Evolutionary conservation across 345 rosid genomes (phyloP).

Genomic region (Corchorus capsularis): DNA sequence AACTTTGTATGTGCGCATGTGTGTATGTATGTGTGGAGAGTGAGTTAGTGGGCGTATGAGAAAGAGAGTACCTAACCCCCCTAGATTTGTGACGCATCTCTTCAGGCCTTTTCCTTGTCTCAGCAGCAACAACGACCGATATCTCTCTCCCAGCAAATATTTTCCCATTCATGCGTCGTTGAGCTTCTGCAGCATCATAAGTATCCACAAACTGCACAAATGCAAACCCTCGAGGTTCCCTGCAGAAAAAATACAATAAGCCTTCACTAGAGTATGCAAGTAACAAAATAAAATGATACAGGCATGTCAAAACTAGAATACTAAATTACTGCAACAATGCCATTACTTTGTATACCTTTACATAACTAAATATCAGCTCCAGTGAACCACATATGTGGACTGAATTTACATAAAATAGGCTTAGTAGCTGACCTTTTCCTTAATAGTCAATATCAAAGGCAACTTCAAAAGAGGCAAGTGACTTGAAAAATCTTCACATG

Average conservation of each 20-base stretch:
- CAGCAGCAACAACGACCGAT: conserved; percentile 88
- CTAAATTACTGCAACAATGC: conserved; percentile 29
- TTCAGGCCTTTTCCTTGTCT: conserved; percentile 94
- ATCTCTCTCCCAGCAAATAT: conserved; percentile 86
- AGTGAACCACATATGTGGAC: conserved; percentile 41
- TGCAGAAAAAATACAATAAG: conserved; percentile 33
- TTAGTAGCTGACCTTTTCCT: conserved; percentile 61
- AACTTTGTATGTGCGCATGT: neutral
- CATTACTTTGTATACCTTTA: conserved; percentile 37
- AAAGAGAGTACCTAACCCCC: conserved; percentile 49
- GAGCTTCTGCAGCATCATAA: conserved; percentile 87
- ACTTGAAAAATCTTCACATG: conserved; percentile 66
- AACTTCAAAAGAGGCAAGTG: conserved; percentile 78
- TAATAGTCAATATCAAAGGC: conserved; percentile 64
- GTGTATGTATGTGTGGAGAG: neutral
- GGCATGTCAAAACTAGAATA: conserved; percentile 21
- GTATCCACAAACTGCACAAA: conserved; percentile 97
- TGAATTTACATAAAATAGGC: conserved; percentile 47
- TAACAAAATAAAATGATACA: conserved; percentile 19
- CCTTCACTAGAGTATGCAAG: conserved; percentile 25
- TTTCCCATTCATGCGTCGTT: conserved; percentile 84
- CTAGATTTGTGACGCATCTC: conserved; percentile 92
- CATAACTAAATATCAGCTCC: conserved; percentile 41
- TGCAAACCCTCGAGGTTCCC: conserved; percentile 97
- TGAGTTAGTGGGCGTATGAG: neutral